Evolutionary conservation across 441 rosid genomes (phyloP), one percentile per base, ranked within the genome.

Genomic region (Bocquillonia castaneifolia): DNA sequence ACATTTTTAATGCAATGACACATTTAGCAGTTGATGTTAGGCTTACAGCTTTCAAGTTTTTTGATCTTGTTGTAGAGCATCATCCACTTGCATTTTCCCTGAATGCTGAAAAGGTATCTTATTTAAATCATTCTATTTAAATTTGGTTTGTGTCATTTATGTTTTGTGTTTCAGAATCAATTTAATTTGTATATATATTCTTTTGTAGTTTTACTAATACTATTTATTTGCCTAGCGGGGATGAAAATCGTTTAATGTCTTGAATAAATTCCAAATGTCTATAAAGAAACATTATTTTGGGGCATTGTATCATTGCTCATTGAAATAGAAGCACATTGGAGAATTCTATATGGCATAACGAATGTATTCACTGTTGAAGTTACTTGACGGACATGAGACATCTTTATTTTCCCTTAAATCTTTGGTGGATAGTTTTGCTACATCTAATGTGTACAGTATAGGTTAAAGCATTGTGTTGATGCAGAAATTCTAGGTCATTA

Each of bases 11-110:
- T 44, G 93, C 95, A 26, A 92, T 90, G 99, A 83, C 93, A 55
- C 74, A 85, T 78, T 81, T 89, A 72, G 76, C 87, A 20, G 64
- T 90, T 66, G 98, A 94, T 20, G 85, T 92, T 77, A 94, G 96
- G 63, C 74, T 92, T 83, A 90, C 85, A 94, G 98, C 98, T 67
- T 92, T 94, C 86, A 86, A 81, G 58, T 84, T 87, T 76, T 74
- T 86, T 57, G 86, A 86, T 68, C 93, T 85, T 61, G 83, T 86
- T 70, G 83, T 94, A 31, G 82, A 86, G 65, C 77, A 79, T 72
- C 64, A 88, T 77, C 89, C 95, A 23, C 79, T 88, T 67, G 72
- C 88, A 54, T 90, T 92, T 71, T 82, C 86, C 60, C 40, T 85
- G 51, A 71, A 89, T 77, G 85, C 92, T 68, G 96, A 90, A 70